Evolutionary conservation across 768 basidiomycete species (phyloP), one percentile per base, ranked within the genome.

Genomic region (Boletus insuetus): DNA sequence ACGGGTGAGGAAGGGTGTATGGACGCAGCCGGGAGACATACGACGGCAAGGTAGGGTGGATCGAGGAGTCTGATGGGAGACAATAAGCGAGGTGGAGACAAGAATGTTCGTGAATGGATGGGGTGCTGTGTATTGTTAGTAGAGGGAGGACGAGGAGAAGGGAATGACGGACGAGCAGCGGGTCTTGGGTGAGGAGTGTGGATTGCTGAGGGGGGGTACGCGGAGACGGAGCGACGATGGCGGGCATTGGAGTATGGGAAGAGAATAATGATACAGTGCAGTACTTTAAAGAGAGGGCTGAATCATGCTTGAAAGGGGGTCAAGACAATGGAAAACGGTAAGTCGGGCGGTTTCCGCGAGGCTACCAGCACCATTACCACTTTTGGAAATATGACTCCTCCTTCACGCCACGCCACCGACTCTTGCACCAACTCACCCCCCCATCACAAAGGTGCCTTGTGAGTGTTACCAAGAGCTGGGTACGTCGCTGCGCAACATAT

Each of bases 161-260:
- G 37, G 14, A 45, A 24, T 3, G 43, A 58, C 54, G 37, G 46
- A 60, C 64, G 35, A 24, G 12, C 6, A 9, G 32, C 1, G 45
- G 19, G 48, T 53, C 55, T 6, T 56, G 62, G 2, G 49, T 3
- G 45, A 67, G 41, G 43, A 62, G 49, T 34, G 24, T 50, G 13
- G 58, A 37, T 43, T 46, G 53, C 31, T 63, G 66, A 16, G 64
- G 57, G 26, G 72, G 69, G 51, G 59, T 58, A 62, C 73, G 73
- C 13, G 76, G 74, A 10, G 69, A 65, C 22, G 77, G 75, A 16
- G 76, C 72, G 64, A 76, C 55, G 69, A 81, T 77, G 67, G 75
- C 62, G 58, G 74, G 72, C 75, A 78, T 77, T 54, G 51, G 14
- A 17, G 34, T 14, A 20, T 17, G 37, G 26, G 47, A 54, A 46